phyloP scores from a whole-genome alignment of 2,329 filamentous ascomycete genomes.

The Orbilia javanica region DNA sequence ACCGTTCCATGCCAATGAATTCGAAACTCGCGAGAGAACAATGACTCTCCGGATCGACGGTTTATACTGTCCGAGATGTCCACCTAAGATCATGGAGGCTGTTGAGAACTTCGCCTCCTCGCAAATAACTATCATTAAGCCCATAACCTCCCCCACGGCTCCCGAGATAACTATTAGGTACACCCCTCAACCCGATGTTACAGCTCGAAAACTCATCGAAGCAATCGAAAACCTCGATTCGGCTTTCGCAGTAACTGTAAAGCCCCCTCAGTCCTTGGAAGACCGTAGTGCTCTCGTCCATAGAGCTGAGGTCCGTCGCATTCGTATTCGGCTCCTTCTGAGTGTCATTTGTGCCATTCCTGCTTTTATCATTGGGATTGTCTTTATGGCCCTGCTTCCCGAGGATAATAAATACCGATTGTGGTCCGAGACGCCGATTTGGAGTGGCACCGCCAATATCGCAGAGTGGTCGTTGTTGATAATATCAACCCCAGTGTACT shows the following conservation, averaged over 20 bases:
- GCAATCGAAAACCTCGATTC: constrained; percentile 76
- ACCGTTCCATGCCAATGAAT: constrained; percentile 70
- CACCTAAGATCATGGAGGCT: constrained; percentile 69
- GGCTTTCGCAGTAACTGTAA: constrained; percentile 76
- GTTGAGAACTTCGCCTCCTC: constrained; percentile 70
- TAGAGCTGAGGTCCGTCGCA: constrained; percentile 75
- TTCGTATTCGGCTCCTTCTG: constrained; percentile 78
- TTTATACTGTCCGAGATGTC: constrained; percentile 64
- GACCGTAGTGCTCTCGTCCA: constrained; percentile 82
- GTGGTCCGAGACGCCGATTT: constrained; percentile 79
- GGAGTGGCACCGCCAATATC: constrained; percentile 77
- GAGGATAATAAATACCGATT: constrained; percentile 71
- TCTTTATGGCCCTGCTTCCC: constrained; percentile 87
- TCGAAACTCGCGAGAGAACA: constrained; percentile 36
- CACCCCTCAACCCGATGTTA: constrained; percentile 76
- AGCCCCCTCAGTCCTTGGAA: constrained; percentile 85
- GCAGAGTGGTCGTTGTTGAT: constrained; percentile 84
- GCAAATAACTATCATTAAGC: constrained; percentile 69
- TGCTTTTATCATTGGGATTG: constrained; percentile 86
- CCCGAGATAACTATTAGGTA: constrained; percentile 81
- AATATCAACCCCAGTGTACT: constrained; percentile 86
- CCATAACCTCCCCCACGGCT: constrained; percentile 71
- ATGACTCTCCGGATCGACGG: constrained; percentile 46
- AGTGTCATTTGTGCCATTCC: constrained; percentile 80
- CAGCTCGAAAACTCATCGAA: constrained; percentile 79